Percentiles rank a stretch among this genome's conserved stretches.
phyloP scores from a whole-genome alignment of 2,329 filamentous ascomycete species.

The Thyridium curvatum region DNA sequence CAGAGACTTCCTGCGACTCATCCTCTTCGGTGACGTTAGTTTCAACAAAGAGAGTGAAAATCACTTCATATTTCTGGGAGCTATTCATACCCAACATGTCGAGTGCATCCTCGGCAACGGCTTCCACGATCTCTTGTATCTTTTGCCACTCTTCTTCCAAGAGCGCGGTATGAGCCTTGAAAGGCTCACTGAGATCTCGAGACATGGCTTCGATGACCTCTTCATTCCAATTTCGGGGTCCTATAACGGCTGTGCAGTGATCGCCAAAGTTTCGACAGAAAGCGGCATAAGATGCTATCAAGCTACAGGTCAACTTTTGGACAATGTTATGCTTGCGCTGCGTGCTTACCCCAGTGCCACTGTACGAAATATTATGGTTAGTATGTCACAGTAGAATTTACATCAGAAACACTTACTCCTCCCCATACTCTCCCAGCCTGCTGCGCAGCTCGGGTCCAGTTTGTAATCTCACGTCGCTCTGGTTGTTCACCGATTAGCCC shows the following conservation, averaged over 20 bases:
- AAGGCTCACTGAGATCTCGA: constrained; percentile 21
- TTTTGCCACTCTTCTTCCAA: constrained; percentile 9
- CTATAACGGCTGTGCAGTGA: constrained; percentile 18
- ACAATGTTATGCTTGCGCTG: constrained; percentile 14
- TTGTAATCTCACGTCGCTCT: no score
- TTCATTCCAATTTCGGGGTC: constrained; percentile 35
- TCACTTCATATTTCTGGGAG: not conserved
- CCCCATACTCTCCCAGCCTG: not conserved
- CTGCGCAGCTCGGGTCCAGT: not conserved
- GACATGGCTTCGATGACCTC: constrained; percentile 32
- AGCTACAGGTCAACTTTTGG: not conserved
- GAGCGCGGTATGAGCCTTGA: constrained; percentile 16
- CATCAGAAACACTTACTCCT: not conserved
- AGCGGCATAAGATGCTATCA: constrained; percentile 26
- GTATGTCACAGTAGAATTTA: not conserved
- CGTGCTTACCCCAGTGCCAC: constrained; percentile 22
- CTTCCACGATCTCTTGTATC: constrained; percentile 5
- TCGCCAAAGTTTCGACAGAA: constrained; percentile 35
- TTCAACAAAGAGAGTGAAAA: not conserved
- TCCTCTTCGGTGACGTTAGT: not conserved
- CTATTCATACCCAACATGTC: constrained; percentile 10
- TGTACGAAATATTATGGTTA: not conserved
- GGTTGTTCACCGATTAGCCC: no score
- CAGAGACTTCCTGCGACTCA: no score
- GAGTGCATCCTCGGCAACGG: constrained; percentile 2